Evolutionary conservation across 768 basidiomycete genomes (phyloP).

Genomic region (Suillus fuscotomentosus): DNA sequence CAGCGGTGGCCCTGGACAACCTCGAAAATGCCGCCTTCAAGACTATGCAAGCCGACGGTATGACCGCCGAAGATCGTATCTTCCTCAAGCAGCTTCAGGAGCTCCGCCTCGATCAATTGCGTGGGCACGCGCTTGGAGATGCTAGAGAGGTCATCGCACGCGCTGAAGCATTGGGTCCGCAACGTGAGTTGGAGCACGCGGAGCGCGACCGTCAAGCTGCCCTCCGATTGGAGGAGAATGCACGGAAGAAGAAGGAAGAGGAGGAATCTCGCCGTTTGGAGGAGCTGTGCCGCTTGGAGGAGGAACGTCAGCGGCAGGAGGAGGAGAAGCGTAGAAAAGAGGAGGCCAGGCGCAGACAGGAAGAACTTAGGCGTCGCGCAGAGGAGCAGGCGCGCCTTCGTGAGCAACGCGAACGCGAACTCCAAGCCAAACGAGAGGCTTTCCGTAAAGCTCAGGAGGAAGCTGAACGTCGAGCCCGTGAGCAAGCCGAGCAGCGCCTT

Average conservation of each 20-base stretch:
- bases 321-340: slow-evolving; percentile 16
- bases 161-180: slow-evolving; percentile 15
- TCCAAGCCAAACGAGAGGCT: slow-evolving; percentile 15
- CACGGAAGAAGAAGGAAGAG: slow-evolving; percentile 11
- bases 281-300: slow-evolving; percentile 11
- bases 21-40: slow-evolving; percentile 2
- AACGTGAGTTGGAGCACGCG: slow-evolving; percentile 16
- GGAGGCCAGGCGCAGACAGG: slow-evolving; percentile 11
- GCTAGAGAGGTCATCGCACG: slow-evolving; percentile 22
- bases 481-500: slow-evolving; percentile 13
- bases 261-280: slow-evolving; percentile 20
- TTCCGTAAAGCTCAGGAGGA: slow-evolving; percentile 12
- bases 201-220: slow-evolving; percentile 20
- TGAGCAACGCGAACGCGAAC: slow-evolving; percentile 20
- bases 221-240: slow-evolving; percentile 13
- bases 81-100: slow-evolving; percentile 23
- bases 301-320: slow-evolving; percentile 9
- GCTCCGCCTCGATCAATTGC: slow-evolving; percentile 15
- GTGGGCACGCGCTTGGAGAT: slow-evolving; percentile 15
- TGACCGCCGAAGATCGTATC: slow-evolving; percentile 21
- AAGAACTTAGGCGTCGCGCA: slow-evolving; percentile 15
- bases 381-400: slow-evolving; percentile 17
- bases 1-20: not conserved
- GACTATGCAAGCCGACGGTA: slow-evolving; percentile 16
- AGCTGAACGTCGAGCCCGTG: slow-evolving; percentile 20